Base-by-base conservation (phyloP, 176 grass and related monocot genomes). In the Bonia amplexicaulis region DNA sequence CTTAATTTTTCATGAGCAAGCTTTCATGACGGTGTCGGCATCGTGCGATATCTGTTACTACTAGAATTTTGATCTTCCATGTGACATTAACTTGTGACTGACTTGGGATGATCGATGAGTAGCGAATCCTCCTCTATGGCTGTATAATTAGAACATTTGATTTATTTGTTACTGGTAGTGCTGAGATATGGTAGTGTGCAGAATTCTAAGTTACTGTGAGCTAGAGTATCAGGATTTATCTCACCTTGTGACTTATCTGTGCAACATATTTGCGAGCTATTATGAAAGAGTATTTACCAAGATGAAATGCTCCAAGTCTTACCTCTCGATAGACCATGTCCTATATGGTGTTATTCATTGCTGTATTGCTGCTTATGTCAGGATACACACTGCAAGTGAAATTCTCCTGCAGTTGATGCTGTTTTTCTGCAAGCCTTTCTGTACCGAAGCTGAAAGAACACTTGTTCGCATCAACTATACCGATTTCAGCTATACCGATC, bases 111-210 rank as follows among this genome's bases (percentile, higher is more conserved):
- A 84, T 85, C 37, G 33, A 66, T 80, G 75, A 61, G 54, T 87
- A 84, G 85, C 58, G 25, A 87, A 91, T 91, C 85, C 31, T 42
- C 54, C 54, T 75, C 68, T 72, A 22, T 83, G 69, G 74, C 75
- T 87, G 71, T 91, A 91, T 87, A 91, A 91, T 84, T 91, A 87
- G 80, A 87, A 80, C 62, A 91, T 80, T 91, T 80, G 80, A 91
- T 91, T 91, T 84, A 80, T 91, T 91, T 83, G 42, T 91, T 91
- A 83, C 44, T 76, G 69, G 69, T 84, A 84, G 66, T 80, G 41
- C 27, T 75, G 80, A 87, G 80, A 74, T 90, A 87, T 84, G 81
- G 51, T 73, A 84, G 48, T 80, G 80, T 84, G 75, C 74, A 80
- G 75, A 87, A 62, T 76, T 91, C 42, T 53, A 41, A 80, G 61